Conservation (phyloP, 2,329 filamentous ascomycete species). For the Clonostachys chloroleuca region DNA sequence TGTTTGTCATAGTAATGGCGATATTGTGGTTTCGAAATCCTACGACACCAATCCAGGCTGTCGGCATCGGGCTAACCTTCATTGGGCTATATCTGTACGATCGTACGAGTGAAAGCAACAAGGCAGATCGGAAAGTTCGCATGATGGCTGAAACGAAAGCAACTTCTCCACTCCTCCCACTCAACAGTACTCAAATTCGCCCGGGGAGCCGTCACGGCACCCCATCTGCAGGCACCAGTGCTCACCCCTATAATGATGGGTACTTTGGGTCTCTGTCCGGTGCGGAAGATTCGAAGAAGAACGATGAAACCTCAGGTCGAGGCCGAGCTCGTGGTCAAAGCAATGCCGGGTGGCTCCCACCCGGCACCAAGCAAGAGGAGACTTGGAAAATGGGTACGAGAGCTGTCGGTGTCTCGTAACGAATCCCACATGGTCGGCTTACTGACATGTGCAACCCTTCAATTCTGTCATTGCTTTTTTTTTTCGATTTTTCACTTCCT, state of each 20-base stretch:
- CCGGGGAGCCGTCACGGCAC: conserved; percentile 19
- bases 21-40: conserved; percentile 95
- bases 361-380: conserved; percentile 80
- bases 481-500: background rate
- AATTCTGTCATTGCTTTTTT: too few species aligned
- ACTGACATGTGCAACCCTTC: too few species aligned
- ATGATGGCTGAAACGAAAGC: conserved; percentile 42
- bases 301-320: conserved; percentile 38
- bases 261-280: conserved; percentile 28
- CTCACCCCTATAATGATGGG: conserved; percentile 40
- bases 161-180: conserved; percentile 58
- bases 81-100: conserved; percentile 94
- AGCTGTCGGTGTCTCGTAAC: conserved; percentile 9
- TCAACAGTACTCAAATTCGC: conserved; percentile 38
- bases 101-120: conserved; percentile 81
- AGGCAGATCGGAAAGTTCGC: conserved; percentile 78
- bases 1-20: conserved; percentile 92
- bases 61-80: conserved; percentile 86
- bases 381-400: conserved; percentile 60
- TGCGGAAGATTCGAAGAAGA: conserved; percentile 49
- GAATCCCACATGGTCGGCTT: too few species aligned
- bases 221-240: conserved; percentile 16
- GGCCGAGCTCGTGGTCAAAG: conserved; percentile 31
- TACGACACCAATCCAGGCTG: conserved; percentile 76
- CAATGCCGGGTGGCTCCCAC: conserved; percentile 63